A percentile compares a stretch with the other conserved stretches of the same genome.
These are phyloP conservation scores for Solanum habrochaites DNA, from an alignment of 257 asterid genomes.

Conservation along the genomic window DNA sequence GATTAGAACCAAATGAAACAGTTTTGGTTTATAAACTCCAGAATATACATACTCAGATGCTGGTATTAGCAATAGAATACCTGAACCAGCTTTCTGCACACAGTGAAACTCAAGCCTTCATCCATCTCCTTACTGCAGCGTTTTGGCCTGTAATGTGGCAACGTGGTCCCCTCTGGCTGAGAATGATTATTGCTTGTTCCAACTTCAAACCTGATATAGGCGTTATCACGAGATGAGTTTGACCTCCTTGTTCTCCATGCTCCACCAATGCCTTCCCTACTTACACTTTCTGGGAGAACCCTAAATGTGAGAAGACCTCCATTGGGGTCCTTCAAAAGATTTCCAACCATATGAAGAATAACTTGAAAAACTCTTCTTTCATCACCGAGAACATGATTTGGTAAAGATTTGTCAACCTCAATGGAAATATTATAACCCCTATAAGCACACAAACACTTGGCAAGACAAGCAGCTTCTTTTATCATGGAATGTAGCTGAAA, in stretches of 20 bases:
- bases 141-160: constrained; percentile 21
- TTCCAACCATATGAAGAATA: constrained; percentile 81
- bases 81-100: constrained; percentile 89
- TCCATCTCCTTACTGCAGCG: constrained; percentile 32
- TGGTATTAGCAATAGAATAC: constrained; percentile 16
- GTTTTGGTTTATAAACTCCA: neutral
- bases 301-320: constrained; percentile 50
- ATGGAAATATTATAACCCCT: constrained; percentile 44
- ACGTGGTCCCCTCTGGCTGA: constrained; percentile 5
- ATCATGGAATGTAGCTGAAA: constrained; percentile 63
- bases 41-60: neutral
- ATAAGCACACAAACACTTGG: constrained; percentile 68
- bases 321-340: constrained; percentile 42
- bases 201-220: constrained; percentile 44
- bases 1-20: neutral
- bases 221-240: constrained; percentile 52
- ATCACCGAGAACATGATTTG: constrained; percentile 77
- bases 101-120: constrained; percentile 72
- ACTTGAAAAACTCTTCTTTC: constrained; percentile 85
- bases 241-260: constrained; percentile 68
- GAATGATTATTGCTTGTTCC: constrained; percentile 34
- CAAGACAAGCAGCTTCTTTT: constrained; percentile 79
- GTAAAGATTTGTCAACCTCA: constrained; percentile 66
- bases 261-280: constrained; percentile 27
- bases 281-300: constrained; percentile 29